phyloP scores from a whole-genome alignment of 2,329 filamentous ascomycete species.

The Penicillium sp. region DNA sequence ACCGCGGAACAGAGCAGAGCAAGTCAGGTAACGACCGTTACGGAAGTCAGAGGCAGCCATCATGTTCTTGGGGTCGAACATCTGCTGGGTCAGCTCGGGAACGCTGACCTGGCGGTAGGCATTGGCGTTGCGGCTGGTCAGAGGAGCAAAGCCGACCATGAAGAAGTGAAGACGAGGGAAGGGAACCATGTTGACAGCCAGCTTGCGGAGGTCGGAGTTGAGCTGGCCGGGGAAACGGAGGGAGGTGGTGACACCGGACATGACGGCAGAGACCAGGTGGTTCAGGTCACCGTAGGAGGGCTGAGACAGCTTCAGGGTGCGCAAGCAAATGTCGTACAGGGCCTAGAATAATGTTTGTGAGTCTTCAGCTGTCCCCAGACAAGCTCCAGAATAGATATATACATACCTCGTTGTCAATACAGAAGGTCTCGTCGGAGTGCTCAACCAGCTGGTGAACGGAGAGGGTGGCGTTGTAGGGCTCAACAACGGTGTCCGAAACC shows the following conservation, averaged over 20 bases:
- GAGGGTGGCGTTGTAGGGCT: constrained; percentile 99
- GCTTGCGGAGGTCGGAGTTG: constrained; percentile 99
- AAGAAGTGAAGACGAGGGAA: constrained; percentile 99
- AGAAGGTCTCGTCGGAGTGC: constrained; percentile 99
- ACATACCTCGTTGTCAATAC: constrained; percentile 93
- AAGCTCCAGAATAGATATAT: not conserved
- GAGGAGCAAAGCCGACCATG: constrained; percentile 99
- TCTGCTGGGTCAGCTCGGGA: constrained; percentile 98
- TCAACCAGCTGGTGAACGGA: constrained; percentile 99
- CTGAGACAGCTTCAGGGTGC: constrained; percentile 97
- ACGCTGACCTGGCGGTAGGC: constrained; percentile 98
- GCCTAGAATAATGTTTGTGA: constrained; percentile 55
- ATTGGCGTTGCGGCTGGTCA: constrained; percentile 89
- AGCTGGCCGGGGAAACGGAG: constrained; percentile 99
- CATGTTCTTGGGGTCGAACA: constrained; percentile 99
- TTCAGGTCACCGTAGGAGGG: constrained; percentile 99
- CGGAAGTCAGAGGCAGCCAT: constrained; percentile 99
- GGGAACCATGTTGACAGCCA: constrained; percentile 99
- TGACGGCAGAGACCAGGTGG: constrained; percentile 98
- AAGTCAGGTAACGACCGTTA: constrained; percentile 98
- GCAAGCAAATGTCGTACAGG: constrained; percentile 99
- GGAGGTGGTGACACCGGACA: constrained; percentile 98
- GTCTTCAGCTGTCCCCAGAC: not conserved
- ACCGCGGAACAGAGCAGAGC: constrained; percentile 99
- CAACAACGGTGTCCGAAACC: constrained; percentile 99